A percentile compares a stretch with the other conserved stretches of the same genome.
These are phyloP conservation scores for Coleophoma cylindrospora DNA, from an alignment of 2,329 filamentous ascomycete species.

Conservation along the genomic window DNA sequence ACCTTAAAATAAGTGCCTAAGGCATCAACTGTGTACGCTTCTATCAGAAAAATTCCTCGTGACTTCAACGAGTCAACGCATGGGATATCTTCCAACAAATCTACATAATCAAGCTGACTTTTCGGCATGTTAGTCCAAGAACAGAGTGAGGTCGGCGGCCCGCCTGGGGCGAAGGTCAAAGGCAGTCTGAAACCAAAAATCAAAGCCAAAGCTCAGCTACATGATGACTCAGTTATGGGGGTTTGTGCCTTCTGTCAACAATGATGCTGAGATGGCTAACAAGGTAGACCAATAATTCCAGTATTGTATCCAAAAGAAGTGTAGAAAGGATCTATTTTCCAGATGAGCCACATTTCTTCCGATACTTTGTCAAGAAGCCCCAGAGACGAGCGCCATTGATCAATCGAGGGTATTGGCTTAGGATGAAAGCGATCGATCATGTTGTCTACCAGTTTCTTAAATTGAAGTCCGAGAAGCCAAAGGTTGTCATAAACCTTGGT, in stretches of 20 bases:
- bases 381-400: conserved; percentile 82
- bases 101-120: no score
- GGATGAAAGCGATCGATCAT: conserved; percentile 76
- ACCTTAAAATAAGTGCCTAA: no score
- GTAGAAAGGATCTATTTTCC: conserved; percentile 86
- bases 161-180: background rate
- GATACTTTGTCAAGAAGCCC: conserved; percentile 81
- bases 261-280: no score
- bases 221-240: conserved; percentile 39
- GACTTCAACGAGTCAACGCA: no score
- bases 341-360: conserved; percentile 75
- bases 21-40: no score
- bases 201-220: conserved; percentile 22
- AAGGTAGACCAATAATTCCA: conserved; percentile 76
- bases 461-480: conserved; percentile 47
- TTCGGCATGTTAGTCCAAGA: no score
- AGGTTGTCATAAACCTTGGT: conserved; percentile 77
- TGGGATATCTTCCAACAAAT: no score
- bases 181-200: background rate
- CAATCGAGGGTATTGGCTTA: conserved; percentile 83
- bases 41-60: no score
- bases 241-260: conserved; percentile 7
- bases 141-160: background rate
- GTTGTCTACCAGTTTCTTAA: conserved; percentile 70
- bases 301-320: conserved; percentile 86